phyloP scores from a whole-genome alignment of 441 rosid genomes.

The Corymbia calophylla region DNA sequence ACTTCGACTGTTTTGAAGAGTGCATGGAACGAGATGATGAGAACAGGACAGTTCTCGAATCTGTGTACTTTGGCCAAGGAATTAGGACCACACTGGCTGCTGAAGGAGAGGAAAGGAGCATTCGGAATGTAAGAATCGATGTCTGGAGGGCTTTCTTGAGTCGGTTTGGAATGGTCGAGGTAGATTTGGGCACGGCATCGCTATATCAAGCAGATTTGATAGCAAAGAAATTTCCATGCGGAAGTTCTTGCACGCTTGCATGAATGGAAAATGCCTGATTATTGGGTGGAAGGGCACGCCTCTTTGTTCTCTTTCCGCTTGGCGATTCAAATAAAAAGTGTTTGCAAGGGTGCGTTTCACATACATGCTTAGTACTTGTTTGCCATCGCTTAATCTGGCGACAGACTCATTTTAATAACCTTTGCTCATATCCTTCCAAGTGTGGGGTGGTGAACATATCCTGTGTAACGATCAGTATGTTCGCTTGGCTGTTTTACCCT shows the following conservation, averaged over 20 bases:
- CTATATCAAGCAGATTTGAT: slow-evolving; percentile 22
- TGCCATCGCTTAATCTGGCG: no score
- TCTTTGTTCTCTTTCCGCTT: slow-evolving; percentile 27
- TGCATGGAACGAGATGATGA: slow-evolving; percentile 7
- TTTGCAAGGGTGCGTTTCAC: not conserved
- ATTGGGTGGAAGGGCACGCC: slow-evolving; percentile 33
- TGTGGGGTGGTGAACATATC: no score
- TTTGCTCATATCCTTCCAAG: no score
- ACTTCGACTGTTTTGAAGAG: slow-evolving; percentile 16
- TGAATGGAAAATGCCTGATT: slow-evolving; percentile 18
- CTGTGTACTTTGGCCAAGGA: slow-evolving; percentile 1
- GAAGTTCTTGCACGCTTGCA: slow-evolving; percentile 16
- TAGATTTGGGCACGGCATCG: slow-evolving; percentile 12
- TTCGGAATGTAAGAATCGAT: slow-evolving; percentile 22
- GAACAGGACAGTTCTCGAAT: slow-evolving; percentile 8
- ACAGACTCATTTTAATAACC: no score
- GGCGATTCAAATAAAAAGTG: slow-evolving; percentile 16
- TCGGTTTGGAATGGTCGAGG: slow-evolving; percentile 15
- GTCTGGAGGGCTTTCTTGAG: slow-evolving; percentile 20
- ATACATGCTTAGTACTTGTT: not conserved
- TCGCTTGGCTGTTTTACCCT: no score
- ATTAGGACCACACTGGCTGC: slow-evolving; percentile 17
- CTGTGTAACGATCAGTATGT: no score
- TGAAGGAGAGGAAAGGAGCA: slow-evolving; percentile 16
- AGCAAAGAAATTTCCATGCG: slow-evolving; percentile 5